Evolutionary conservation across 495 filamentous ascomycete species (phyloP).

Genomic region (Penicillium pulvis): DNA sequence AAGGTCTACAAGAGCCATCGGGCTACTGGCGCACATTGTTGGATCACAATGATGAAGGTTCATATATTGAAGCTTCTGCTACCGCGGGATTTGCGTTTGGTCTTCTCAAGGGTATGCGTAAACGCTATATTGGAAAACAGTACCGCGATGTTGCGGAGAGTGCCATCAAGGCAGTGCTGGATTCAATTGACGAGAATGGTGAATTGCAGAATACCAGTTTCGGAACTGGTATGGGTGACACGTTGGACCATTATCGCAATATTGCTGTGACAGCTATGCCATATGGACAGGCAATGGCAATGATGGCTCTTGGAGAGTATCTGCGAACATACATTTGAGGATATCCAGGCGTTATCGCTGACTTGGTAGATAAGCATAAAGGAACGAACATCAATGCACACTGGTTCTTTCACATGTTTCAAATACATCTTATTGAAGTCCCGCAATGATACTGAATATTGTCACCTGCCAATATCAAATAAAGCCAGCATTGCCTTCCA

Average conservation of each 20-base stretch:
- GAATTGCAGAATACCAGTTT: constrained; percentile 71
- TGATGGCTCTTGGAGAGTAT: constrained; percentile 69
- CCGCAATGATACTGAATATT: too few relatives aligned
- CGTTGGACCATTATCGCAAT: constrained; percentile 65
- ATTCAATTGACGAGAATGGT: constrained; percentile 58
- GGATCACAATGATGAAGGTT: constrained; percentile 44
- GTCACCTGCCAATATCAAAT: too few relatives aligned
- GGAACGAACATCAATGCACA: too few relatives aligned
- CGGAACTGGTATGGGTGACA: constrained; percentile 69
- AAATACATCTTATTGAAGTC: too few relatives aligned
- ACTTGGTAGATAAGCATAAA: too few relatives aligned
- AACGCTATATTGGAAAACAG: constrained; percentile 59
- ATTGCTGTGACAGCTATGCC: constrained; percentile 73
- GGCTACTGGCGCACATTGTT: constrained; percentile 64
- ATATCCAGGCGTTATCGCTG: background rate
- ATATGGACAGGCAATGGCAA: constrained; percentile 77
- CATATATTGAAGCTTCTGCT: constrained; percentile 63
- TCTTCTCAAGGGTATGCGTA: constrained; percentile 66
- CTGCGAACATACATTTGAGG: constrained; percentile 48
- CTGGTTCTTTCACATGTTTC: too few relatives aligned
- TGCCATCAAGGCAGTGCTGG: constrained; percentile 61
- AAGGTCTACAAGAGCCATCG: constrained; percentile 44
- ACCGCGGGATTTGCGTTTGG: constrained; percentile 73
- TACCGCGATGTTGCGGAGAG: constrained; percentile 54
- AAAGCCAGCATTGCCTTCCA: too few relatives aligned